phyloP scores from a whole-genome alignment of 352 stramenopile species.

The Phytophthora litchii region DNA sequence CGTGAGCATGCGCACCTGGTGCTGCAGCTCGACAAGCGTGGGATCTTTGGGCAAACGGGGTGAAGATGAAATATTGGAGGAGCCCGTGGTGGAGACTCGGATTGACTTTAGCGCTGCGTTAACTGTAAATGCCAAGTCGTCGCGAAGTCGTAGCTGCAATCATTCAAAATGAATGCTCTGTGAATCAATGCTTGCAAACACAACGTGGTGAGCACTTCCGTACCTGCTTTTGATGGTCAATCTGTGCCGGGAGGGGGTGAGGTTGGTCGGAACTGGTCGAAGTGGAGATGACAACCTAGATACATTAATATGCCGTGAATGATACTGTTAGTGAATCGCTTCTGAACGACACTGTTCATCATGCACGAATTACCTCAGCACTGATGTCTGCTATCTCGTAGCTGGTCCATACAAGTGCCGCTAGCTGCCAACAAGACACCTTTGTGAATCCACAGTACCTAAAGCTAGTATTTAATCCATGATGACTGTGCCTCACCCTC shows the following conservation, averaged over 20 bases:
- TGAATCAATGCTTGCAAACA: background rate
- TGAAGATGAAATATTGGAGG: background rate
- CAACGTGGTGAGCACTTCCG: background rate
- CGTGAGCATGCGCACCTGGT: constrained; percentile 65
- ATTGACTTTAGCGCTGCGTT: constrained; percentile 84
- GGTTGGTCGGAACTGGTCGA: constrained; percentile 59
- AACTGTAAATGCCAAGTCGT: constrained; percentile 77
- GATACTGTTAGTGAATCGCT: background rate
- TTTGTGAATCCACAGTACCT: background rate
- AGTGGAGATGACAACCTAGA: constrained; percentile 60
- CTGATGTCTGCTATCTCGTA: constrained; percentile 60
- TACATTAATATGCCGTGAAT: background rate
- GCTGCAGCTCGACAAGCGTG: constrained; percentile 53
- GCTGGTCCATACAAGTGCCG: constrained; percentile 66
- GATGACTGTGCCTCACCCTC: constrained; percentile 35
- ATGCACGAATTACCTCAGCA: constrained; percentile 50
- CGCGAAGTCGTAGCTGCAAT: constrained; percentile 64
- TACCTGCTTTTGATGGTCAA: constrained; percentile 78
- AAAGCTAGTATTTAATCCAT: background rate
- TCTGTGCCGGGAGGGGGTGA: constrained; percentile 57
- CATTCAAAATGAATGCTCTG: background rate
- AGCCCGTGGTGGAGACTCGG: constrained; percentile 31
- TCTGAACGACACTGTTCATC: background rate
- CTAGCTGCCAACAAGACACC: constrained; percentile 40
- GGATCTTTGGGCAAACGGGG: constrained; percentile 31